Percentiles rank a stretch among this genome's conserved stretches.
Conservation (phyloP, 257 asterid species). For the Lithospermum erythrorhizon region DNA sequence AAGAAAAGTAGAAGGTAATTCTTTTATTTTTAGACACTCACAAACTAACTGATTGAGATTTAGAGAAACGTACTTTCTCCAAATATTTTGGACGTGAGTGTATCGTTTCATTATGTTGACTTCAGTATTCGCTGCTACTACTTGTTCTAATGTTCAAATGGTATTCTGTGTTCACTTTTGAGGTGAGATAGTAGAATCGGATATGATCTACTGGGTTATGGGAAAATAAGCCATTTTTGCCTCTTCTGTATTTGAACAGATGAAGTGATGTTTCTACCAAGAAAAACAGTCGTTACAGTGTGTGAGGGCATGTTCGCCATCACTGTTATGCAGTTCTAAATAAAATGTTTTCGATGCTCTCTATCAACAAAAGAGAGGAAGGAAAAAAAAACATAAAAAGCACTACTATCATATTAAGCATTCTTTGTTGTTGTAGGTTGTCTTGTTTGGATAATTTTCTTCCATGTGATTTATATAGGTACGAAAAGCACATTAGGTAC, state of each 20-base stretch:
- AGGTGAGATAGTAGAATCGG: background rate
- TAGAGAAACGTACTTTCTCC: background rate
- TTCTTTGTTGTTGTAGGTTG: background rate
- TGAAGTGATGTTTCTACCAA: no score
- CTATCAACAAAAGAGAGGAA: no score
- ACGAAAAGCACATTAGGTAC: conserved; percentile 77
- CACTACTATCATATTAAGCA: no score
- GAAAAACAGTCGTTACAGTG: no score
- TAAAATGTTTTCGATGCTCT: background rate
- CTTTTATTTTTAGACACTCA: background rate
- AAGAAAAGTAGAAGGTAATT: conserved; percentile 75
- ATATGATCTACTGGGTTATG: background rate
- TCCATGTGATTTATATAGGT: conserved; percentile 29
- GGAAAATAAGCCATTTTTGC: background rate
- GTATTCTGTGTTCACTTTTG: background rate
- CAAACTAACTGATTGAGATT: background rate
- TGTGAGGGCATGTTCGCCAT: no score
- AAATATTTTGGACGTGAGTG: background rate
- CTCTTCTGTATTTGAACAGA: no score
- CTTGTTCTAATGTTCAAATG: no score
- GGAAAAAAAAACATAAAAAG: no score
- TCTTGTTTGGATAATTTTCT: background rate
- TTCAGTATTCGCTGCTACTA: background rate
- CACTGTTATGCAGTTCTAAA: no score
- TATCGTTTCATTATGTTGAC: background rate